Evolutionary conservation across 345 rosid genomes (phyloP), one percentile per base, ranked within the genome.

Genomic region (Corchorus capsularis): DNA sequence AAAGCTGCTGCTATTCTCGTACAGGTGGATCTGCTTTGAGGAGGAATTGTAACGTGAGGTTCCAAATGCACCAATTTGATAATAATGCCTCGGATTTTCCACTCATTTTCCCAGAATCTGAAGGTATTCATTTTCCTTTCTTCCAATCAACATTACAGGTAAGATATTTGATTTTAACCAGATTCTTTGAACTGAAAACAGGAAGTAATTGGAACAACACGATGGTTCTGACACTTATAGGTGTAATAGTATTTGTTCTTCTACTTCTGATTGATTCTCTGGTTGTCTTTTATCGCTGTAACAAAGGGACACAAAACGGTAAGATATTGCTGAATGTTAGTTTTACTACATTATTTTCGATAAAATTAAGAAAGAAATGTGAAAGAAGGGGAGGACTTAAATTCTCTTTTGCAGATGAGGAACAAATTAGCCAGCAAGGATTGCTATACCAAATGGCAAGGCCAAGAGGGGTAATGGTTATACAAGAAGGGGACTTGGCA

Each of bases 1-100:
- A 10, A 0, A 43, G 41, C 14, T 76, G 78, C 63, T 84, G 81
- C 56, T 22, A 35, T 64, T n/a, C 55, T 14, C 53, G 41, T 5
- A 50, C 75, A 52, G 86, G 87, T 17, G 89, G 87, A 39, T 68
- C 43, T 15, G 37, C 84, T 54, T 47, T 86, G 43, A 73, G 79
- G 72, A 75, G 73, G 71, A 74, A 77, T 52, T 86, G 89, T 43
- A 78, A 82, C 34, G 70, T 82, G 71, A 82, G 89, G 57, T 84
- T 78, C 71, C 73, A 86, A 74, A 20, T 80, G 5, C 46, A 69
- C 62, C 69, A 13, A 12, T 86, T 82, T 54, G 84, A 82, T 37
- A 80, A 78, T 37, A 80, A 78, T 54, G 76, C 70, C 22, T 77
- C 87, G 0, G 75, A 19, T 54, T 41, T 63, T 67, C 46, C 68